Evolutionary conservation across 768 basidiomycete genomes (phyloP), one percentile per base, ranked within the genome.

Genomic region (Nidularia sp.): DNA sequence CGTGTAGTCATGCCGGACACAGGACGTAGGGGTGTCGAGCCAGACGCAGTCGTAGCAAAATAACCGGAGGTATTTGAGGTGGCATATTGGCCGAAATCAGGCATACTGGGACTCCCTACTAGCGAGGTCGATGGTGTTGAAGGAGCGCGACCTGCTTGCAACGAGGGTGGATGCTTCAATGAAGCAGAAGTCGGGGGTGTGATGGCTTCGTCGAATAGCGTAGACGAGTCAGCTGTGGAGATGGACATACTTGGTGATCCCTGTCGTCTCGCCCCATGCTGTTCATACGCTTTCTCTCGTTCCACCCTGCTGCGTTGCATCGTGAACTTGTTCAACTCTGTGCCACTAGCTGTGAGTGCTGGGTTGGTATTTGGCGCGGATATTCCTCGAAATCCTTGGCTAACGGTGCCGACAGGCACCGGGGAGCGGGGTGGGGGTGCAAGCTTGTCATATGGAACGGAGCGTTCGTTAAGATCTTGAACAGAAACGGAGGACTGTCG

Each of bases 301-400:
- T 86, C 88, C 25, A 66, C 63, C 61, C 72, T 79, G 50, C 67
- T 66, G 53, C 76, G 77, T 46, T 77, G 74, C 60, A 81, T 65
- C 22, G 77, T 72, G 61, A 76, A 80, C 57, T 80, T 75, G 66
- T 85, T 90, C 61, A 89, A 70, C 55, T 89, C 87, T 7, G 85
- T 84, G 36, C 90, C 90, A 57, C 80, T 74, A 43, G 78, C 54
- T 1, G 88, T 89, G 51, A 92, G 80, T 9, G 84, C 82, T 5
- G 90, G 90, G 60, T 93, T 93, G 25, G 90, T 90, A 60, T 87
- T 85, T 6, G 90, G 90, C 4, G 90, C 90, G 32, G 88, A 91
- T 57, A 93, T 92, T 47, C 77, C 79, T 63, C 77, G 74, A 34
- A 82, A 65, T 42, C 76, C 81, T 61, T 85, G 83, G 34, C 74